Percentiles rank a stretch among this genome's conserved stretches.
phyloP scores from a whole-genome alignment of 441 rosid species.

The Dalechampia spathulata region DNA sequence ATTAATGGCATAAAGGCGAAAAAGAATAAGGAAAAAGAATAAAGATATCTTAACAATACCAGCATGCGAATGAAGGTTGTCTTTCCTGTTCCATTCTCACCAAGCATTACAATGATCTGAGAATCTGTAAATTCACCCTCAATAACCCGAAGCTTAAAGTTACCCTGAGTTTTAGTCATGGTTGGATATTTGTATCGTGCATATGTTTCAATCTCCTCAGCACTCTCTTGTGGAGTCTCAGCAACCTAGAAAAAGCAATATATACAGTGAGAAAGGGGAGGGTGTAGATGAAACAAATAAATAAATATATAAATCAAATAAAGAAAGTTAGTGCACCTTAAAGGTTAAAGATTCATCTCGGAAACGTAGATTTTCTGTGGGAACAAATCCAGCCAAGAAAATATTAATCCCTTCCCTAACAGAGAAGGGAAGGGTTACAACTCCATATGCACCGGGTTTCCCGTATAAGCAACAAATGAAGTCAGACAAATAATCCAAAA shows the following conservation, averaged over 20 bases:
- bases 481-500: conserved; percentile 90
- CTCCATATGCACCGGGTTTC: conserved; percentile 98
- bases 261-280: too few species aligned
- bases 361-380: conserved; percentile 87
- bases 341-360: conserved; percentile 88
- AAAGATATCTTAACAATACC: conserved; percentile 33
- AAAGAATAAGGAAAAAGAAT: neutral
- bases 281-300: conserved; percentile 4
- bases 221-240: conserved; percentile 90
- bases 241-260: conserved; percentile 63
- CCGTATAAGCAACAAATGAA: conserved; percentile 96
- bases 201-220: conserved; percentile 85
- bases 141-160: conserved; percentile 59
- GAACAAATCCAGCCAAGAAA: conserved; percentile 94
- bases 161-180: conserved; percentile 81
- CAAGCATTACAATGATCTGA: conserved; percentile 92
- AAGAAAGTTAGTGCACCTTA: conserved; percentile 42
- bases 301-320: neutral
- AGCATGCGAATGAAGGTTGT: conserved; percentile 96
- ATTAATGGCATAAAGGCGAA: neutral
- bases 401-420: conserved; percentile 96
- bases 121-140: conserved; percentile 99
- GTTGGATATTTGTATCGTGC: conserved; percentile 87
- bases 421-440: conserved; percentile 95
- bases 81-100: conserved; percentile 98